These are phyloP conservation scores for Dissophora ornata DNA, from an alignment of 192 early-diverging fungal species.

Conservation along the genomic window DNA sequence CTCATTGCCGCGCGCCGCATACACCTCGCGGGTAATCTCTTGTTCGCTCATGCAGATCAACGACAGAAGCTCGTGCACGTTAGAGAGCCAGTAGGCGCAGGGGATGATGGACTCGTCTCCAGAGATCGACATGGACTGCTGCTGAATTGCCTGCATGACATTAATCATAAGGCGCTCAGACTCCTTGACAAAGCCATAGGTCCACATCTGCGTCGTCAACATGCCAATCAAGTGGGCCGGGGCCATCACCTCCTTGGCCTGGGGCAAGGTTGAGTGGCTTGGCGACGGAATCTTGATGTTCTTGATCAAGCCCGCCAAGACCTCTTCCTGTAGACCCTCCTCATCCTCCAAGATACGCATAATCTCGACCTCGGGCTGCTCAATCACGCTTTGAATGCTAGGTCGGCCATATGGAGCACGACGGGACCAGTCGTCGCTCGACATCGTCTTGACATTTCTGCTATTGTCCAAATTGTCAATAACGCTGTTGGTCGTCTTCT, in stretches of 20 bases:
- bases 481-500: constrained; percentile 49
- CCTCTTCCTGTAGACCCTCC: constrained; percentile 77
- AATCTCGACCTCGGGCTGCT: constrained; percentile 62
- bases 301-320: constrained; percentile 89
- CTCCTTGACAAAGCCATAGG: constrained; percentile 82
- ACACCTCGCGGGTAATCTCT: constrained; percentile 74
- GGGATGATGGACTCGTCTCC: constrained; percentile 85
- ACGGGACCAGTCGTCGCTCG: constrained; percentile 50
- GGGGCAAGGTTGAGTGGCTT: constrained; percentile 78
- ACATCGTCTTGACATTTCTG: constrained; percentile 46
- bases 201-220: constrained; percentile 87
- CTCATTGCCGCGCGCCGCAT: constrained; percentile 67
- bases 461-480: constrained; percentile 51
- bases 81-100: constrained; percentile 97
- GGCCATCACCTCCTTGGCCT: constrained; percentile 91
- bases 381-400: constrained; percentile 54
- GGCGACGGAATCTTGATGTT: constrained; percentile 92
- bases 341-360: constrained; percentile 73
- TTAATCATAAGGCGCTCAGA: constrained; percentile 88
- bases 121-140: constrained; percentile 70
- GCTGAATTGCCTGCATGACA: constrained; percentile 85
- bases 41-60: constrained; percentile 83
- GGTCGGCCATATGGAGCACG: constrained; percentile 41
- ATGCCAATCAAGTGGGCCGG: constrained; percentile 93
- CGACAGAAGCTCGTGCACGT: constrained; percentile 94